Conservation (phyloP, 768 basidiomycete species). For the Lyophyllum semitale region DNA sequence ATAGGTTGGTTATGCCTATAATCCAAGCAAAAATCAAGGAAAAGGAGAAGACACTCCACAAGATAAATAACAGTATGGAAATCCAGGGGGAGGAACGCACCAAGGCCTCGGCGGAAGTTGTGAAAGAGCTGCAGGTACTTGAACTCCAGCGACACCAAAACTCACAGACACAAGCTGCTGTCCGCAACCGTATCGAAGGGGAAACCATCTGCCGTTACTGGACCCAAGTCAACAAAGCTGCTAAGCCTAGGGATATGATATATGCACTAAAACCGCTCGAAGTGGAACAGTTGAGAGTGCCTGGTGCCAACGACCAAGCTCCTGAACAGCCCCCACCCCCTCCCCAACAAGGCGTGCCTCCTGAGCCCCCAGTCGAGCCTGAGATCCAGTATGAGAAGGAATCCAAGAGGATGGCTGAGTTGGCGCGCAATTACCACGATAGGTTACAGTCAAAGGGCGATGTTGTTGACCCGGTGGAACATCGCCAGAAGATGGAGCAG, state of each 20-base stretch:
- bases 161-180: background rate
- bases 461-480: background rate
- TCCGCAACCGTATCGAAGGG: constrained; percentile 7
- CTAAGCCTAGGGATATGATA: constrained; percentile 14
- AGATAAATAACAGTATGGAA: background rate
- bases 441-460: background rate
- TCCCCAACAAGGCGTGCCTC: background rate
- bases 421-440: constrained; percentile 9
- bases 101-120: background rate
- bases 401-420: constrained; percentile 3
- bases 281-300: background rate
- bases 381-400: background rate
- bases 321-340: background rate
- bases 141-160: constrained; percentile 5
- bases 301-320: background rate
- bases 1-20: background rate
- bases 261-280: background rate
- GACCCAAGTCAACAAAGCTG: constrained; percentile 9
- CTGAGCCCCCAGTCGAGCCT: background rate
- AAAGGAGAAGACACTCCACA: background rate
- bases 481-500: background rate
- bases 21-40: background rate
- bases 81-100: background rate
- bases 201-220: constrained; percentile 16
- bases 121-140: background rate